phyloP scores from a whole-genome alignment of 2,329 filamentous ascomycete species.

The Calonectria naviculata region DNA sequence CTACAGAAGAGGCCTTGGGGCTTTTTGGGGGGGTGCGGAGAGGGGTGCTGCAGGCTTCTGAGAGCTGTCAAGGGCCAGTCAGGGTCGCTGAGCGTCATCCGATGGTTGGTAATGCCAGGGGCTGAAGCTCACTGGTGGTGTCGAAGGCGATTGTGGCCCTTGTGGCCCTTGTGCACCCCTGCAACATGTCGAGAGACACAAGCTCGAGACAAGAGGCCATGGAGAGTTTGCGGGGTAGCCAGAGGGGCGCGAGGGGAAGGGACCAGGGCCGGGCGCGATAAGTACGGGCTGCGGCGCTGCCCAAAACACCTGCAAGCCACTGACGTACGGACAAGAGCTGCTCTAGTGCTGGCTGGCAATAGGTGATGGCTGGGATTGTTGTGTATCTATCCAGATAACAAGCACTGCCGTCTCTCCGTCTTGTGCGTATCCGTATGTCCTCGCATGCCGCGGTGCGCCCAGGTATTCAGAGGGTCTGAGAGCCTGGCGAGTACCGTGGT shows the following conservation, averaged over 20 bases:
- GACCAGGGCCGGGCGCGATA: neutral
- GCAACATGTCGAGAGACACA: conserved; percentile 3
- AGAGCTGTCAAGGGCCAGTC: neutral
- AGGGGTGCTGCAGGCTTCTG: conserved; percentile 1
- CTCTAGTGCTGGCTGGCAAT: neutral
- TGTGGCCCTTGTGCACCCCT: too few relatives aligned
- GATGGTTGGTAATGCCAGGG: neutral
- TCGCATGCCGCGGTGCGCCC: neutral
- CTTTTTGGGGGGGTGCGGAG: neutral
- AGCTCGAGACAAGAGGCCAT: neutral
- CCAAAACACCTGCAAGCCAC: conserved; percentile 12
- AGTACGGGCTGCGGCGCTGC: conserved; percentile 5
- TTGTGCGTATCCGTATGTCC: neutral
- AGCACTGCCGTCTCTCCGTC: neutral
- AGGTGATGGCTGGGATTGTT: too few relatives aligned
- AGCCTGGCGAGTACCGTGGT: neutral
- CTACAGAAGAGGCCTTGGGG: neutral
- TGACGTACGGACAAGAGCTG: conserved; percentile 15
- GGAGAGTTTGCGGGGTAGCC: conserved; percentile 23
- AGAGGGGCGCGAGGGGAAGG: conserved; percentile 1
- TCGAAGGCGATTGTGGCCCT: conserved; percentile 1
- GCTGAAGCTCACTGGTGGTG: neutral
- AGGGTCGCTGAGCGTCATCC: neutral
- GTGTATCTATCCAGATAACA: too few relatives aligned
- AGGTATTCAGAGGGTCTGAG: neutral